phyloP scores from a whole-genome alignment of 495 filamentous ascomycete genomes.

The Penicillium antarcticum region DNA sequence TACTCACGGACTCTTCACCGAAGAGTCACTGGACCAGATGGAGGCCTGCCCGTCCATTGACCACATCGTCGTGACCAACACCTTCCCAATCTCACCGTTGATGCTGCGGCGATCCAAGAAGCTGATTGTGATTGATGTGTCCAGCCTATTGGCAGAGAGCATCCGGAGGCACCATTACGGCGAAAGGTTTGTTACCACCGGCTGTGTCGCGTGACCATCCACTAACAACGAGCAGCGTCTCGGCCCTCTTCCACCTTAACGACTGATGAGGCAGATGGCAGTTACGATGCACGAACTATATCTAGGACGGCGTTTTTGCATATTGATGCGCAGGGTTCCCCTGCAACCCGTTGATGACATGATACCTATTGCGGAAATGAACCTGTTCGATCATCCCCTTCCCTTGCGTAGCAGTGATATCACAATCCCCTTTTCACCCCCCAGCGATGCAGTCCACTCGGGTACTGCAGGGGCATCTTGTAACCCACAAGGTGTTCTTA shows the following conservation, averaged over 20 bases:
- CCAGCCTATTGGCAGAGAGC: slow-evolving; percentile 81
- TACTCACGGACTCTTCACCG: slow-evolving; percentile 91
- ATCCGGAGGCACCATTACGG: slow-evolving; percentile 95
- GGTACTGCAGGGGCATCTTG: slow-evolving; percentile 63
- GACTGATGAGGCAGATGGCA: slow-evolving; percentile 31
- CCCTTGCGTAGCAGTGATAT: neutral
- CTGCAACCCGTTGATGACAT: slow-evolving; percentile 21
- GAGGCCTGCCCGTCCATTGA: slow-evolving; percentile 90
- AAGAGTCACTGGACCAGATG: slow-evolving; percentile 85
- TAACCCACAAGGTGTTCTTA: slow-evolving; percentile 54
- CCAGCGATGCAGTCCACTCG: slow-evolving; percentile 68
- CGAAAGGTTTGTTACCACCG: slow-evolving; percentile 48
- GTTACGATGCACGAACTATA: slow-evolving; percentile 16
- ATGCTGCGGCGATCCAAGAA: slow-evolving; percentile 71
- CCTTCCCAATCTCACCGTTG: slow-evolving; percentile 80
- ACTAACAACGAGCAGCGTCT: slow-evolving; percentile 57
- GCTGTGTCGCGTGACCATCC: neutral
- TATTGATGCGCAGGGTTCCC: slow-evolving; percentile 23
- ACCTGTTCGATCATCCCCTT: slow-evolving; percentile 8
- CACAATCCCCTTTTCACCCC: neutral
- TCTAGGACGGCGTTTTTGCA: slow-evolving; percentile 20
- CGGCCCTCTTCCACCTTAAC: slow-evolving; percentile 71
- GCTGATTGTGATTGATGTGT: slow-evolving; percentile 83
- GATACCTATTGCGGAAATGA: slow-evolving; percentile 24
- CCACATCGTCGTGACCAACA: slow-evolving; percentile 91